Percentiles rank a stretch among this genome's conserved stretches.
These are phyloP conservation scores for Pleurotus tuoliensis DNA, from an alignment of 768 basidiomycete genomes.

Conservation along the genomic window DNA sequence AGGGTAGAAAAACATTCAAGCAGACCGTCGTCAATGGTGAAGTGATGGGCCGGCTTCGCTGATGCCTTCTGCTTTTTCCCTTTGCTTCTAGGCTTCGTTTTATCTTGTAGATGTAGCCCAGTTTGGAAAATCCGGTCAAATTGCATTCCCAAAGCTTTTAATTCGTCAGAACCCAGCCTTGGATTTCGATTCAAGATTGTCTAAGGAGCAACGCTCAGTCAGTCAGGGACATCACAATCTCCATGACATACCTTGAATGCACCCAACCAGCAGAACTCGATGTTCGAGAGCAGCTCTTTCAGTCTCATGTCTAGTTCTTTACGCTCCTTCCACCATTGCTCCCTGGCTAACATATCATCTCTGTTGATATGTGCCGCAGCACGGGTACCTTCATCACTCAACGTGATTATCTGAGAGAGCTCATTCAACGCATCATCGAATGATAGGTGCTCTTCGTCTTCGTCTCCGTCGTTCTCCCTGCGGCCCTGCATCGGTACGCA, in stretches of 20 bases:
- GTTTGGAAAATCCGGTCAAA: constrained; percentile 77
- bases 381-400: constrained; percentile 74
- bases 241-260: constrained; percentile 79
- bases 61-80: constrained; percentile 30
- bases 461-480: constrained; percentile 64
- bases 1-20: constrained; percentile 84
- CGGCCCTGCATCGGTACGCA: constrained; percentile 85
- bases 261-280: constrained; percentile 97
- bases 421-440: constrained; percentile 73
- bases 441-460: constrained; percentile 66
- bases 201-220: constrained; percentile 27
- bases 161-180: constrained; percentile 36
- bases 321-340: constrained; percentile 86
- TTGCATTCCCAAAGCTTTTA: constrained; percentile 57
- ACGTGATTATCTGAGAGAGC: constrained; percentile 72
- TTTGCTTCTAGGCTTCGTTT: constrained; percentile 29
- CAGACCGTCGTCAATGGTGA: constrained; percentile 69
- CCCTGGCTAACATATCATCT: constrained; percentile 59
- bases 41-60: constrained; percentile 32
- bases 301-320: constrained; percentile 73
- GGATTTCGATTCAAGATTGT: constrained; percentile 56
- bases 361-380: constrained; percentile 67
- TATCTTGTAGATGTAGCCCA: constrained; percentile 56
- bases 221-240: background rate
- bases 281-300: constrained; percentile 68